Percentiles rank a stretch among this genome's conserved stretches.
Conservation (phyloP, 129 eudicot species). For the Mikania micrantha region DNA sequence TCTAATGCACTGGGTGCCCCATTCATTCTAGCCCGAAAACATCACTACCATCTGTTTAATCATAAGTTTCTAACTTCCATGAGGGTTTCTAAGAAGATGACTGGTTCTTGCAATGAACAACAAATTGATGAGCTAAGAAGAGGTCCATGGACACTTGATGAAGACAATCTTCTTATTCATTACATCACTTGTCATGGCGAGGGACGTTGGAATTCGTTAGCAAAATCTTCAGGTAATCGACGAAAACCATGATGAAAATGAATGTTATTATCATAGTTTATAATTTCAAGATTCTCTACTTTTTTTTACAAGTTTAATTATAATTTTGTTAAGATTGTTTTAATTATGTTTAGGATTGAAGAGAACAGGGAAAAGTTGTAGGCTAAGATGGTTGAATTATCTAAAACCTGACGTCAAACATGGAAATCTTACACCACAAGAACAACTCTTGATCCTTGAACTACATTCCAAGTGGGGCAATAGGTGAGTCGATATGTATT, state of each 20-base stretch:
- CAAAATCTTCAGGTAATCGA: constrained; percentile 79
- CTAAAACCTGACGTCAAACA: constrained; percentile 30
- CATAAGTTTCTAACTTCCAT: constrained; percentile 12
- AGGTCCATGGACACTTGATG: constrained; percentile 98
- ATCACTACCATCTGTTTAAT: constrained; percentile 7
- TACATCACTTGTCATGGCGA: constrained; percentile 69
- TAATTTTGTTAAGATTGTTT: neutral
- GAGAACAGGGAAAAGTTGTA: constrained; percentile 90
- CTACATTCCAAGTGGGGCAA: constrained; percentile 50
- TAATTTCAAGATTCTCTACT: neutral
- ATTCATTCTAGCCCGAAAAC: constrained; percentile 24
- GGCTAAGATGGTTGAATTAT: constrained; percentile 36
- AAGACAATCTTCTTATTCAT: constrained; percentile 66
- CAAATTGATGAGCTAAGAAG: constrained; percentile 54
- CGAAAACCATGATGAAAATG: neutral
- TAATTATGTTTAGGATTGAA: constrained; percentile 54
- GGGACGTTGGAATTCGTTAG: constrained; percentile 85
- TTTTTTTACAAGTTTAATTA: neutral
- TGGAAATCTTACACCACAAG: constrained; percentile 39
- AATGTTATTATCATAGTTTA: neutral
- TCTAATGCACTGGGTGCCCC: constrained; percentile 21
- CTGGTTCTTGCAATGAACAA: constrained; percentile 33
- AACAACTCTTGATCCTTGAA: constrained; percentile 37
- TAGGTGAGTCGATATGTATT: constrained; percentile 18
- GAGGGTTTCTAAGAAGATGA: constrained; percentile 28